These are phyloP conservation scores for Aspergillus campestris DNA, from an alignment of 495 filamentous ascomycete genomes.

Conservation along the genomic window DNA sequence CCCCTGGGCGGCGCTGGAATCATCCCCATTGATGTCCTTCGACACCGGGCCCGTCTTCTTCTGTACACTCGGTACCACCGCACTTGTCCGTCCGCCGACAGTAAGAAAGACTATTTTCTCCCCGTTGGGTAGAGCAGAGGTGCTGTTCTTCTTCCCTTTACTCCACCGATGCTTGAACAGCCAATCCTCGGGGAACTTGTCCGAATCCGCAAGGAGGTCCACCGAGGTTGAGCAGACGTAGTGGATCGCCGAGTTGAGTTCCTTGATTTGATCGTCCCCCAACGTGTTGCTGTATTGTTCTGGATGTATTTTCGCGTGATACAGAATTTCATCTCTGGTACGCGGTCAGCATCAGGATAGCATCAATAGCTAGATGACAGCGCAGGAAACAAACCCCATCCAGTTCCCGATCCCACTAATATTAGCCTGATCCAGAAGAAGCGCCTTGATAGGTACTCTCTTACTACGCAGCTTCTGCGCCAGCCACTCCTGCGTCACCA, in stretches of 20 bases:
- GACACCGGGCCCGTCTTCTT: slow-evolving; percentile 60
- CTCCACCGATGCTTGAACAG: slow-evolving; percentile 87
- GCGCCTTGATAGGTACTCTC: slow-evolving; percentile 75
- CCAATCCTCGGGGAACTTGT: slow-evolving; percentile 82
- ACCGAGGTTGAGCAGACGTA: slow-evolving; percentile 74
- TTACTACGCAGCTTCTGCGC: slow-evolving; percentile 58
- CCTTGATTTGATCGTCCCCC: slow-evolving; percentile 57
- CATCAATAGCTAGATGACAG: neutral
- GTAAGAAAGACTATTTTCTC: slow-evolving; percentile 75
- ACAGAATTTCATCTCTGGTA: slow-evolving; percentile 74
- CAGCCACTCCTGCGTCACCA: slow-evolving; percentile 67
- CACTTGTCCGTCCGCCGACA: slow-evolving; percentile 83
- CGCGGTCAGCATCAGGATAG: slow-evolving; percentile 7
- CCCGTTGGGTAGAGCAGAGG: slow-evolving; percentile 64
- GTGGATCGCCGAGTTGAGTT: slow-evolving; percentile 63
- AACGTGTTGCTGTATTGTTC: slow-evolving; percentile 88
- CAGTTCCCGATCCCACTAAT: slow-evolving; percentile 94
- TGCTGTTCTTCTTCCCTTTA: slow-evolving; percentile 72
- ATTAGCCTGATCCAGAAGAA: slow-evolving; percentile 80
- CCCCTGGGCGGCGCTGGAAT: slow-evolving; percentile 13
- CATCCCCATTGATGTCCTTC: slow-evolving; percentile 24
- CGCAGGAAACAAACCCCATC: slow-evolving; percentile 59
- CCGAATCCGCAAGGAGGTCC: slow-evolving; percentile 70
- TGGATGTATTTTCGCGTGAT: slow-evolving; percentile 78
- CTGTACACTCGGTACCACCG: slow-evolving; percentile 74